Evolutionary conservation across 345 rosid species (phyloP), one percentile per base, ranked within the genome.

Genomic region (Acer saccharum): DNA sequence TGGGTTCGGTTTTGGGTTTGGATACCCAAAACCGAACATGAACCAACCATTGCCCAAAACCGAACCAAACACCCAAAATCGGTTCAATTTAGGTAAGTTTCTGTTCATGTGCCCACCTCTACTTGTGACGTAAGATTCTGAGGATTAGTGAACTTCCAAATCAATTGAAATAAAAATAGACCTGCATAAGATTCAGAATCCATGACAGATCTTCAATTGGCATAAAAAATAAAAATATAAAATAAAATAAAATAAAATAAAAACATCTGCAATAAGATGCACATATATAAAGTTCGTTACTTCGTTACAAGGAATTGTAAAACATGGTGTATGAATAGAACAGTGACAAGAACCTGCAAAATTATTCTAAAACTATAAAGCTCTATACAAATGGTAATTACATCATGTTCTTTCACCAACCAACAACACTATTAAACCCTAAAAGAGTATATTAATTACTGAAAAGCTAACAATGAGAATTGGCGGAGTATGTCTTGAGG

Each of bases 341-440:
- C 27, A 25, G 25, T 6, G 17, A 0, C 3, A 39, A 14, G 54
- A 74, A 27, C 25, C 62, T 12, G 70, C 70, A 74, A 52, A 27
- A 64, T 63, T 48, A 32, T 46, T 61, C 3, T 14, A 29, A 64
- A 48, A 32, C 46, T 63, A 11, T 46, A 48, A 65, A 48, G 35
- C 48, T 74, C 7, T 74, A 65, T 65, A 10, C 69, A 18, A 46
- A 50, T 7, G 48, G 7, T 50, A 74, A 27, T 74, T 32, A 74
- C 70, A 74, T 0, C 12, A 20, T 27, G 70, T 12, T 18, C 17
- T 32, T 43, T 74, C 29, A 64, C 70, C 11, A 74, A 1, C 77
- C 39, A 43, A 46, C 29, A 7, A 65, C 70, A 29, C 46, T n/a
- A 64, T n/a, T 25, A 6, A 48, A 72, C 32, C 65, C 44, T 64